phyloP scores from a whole-genome alignment of 2,329 filamentous ascomycete genomes.

The Aureobasidium leucospermi region DNA sequence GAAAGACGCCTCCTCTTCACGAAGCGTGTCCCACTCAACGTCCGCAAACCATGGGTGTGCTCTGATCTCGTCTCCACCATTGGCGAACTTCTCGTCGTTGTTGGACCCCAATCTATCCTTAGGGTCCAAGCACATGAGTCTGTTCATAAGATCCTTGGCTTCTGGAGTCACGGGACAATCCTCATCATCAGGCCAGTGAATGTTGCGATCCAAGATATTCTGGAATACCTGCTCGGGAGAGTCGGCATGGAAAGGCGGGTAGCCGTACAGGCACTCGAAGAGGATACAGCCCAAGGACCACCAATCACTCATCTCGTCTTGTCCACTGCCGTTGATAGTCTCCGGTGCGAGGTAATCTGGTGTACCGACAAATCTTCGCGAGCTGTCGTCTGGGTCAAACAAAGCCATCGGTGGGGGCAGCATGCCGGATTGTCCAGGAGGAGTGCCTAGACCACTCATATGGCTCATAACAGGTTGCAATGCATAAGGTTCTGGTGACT shows the following conservation, averaged over 20 bases:
- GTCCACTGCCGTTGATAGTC: constrained; percentile 88
- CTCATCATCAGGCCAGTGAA: constrained; percentile 84
- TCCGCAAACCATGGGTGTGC: constrained; percentile 82
- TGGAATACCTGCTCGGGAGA: constrained; percentile 94
- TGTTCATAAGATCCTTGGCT: constrained; percentile 91
- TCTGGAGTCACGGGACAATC: constrained; percentile 69
- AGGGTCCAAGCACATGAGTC: constrained; percentile 77
- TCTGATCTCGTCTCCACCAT: constrained; percentile 85
- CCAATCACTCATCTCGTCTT: constrained; percentile 99
- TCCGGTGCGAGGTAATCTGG: constrained; percentile 96
- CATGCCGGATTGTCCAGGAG: constrained; percentile 65
- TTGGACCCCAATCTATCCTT: constrained; percentile 78
- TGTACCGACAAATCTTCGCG: constrained; percentile 88
- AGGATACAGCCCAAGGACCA: constrained; percentile 99
- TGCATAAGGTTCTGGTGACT: constrained; percentile 67
- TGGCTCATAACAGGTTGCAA: constrained; percentile 55
- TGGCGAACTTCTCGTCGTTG: constrained; percentile 69
- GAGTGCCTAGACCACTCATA: constrained; percentile 49
- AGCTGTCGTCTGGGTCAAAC: constrained; percentile 91
- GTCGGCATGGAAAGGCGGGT: constrained; percentile 84
- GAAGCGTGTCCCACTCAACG: constrained; percentile 79
- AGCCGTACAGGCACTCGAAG: constrained; percentile 91
- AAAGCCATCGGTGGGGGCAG: constrained; percentile 85
- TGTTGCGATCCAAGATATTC: constrained; percentile 83
- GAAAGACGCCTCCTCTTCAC: constrained; percentile 95